Percentiles rank a stretch among this genome's conserved stretches.
Conservation (phyloP, 2,329 filamentous ascomycete species). For the Neofusicoccum ribis region DNA sequence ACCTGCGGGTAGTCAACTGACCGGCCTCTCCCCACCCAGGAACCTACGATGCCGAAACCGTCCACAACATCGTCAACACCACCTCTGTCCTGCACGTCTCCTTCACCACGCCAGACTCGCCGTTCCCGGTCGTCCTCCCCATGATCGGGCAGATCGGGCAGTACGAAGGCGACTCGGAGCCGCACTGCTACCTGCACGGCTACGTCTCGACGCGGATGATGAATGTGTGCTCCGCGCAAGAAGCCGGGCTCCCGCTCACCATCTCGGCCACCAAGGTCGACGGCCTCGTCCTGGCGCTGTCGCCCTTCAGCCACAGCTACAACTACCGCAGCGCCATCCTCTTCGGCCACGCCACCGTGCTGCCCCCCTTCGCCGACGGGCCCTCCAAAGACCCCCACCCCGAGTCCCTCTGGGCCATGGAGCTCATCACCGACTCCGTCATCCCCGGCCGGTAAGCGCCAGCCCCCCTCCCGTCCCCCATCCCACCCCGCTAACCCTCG, state of each 20-base stretch:
- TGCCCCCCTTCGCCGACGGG: slow-evolving; percentile 56
- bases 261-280: slow-evolving; percentile 74
- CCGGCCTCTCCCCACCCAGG: slow-evolving; percentile 50
- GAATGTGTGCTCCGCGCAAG: slow-evolving; percentile 41
- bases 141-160: slow-evolving; percentile 85
- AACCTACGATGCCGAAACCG: slow-evolving; percentile 69
- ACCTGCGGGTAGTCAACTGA: not conserved
- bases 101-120: slow-evolving; percentile 62
- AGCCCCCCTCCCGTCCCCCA: not conserved
- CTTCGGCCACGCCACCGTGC: slow-evolving; percentile 70
- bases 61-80: slow-evolving; percentile 74
- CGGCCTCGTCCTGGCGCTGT: slow-evolving; percentile 76
- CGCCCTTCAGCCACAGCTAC: slow-evolving; percentile 78
- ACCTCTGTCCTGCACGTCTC: slow-evolving; percentile 77
- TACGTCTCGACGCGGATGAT: slow-evolving; percentile 80
- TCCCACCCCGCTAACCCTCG: no score
- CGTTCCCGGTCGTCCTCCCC: slow-evolving; percentile 75
- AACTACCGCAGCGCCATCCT: slow-evolving; percentile 82
- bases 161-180: slow-evolving; percentile 61
- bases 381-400: slow-evolving; percentile 55
- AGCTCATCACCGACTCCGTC: slow-evolving; percentile 73
- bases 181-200: slow-evolving; percentile 73
- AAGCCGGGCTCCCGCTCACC: slow-evolving; percentile 66
- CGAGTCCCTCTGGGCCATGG: slow-evolving; percentile 65
- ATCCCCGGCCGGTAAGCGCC: slow-evolving; percentile 55